These are phyloP conservation scores for Phytophthora pisi DNA, from an alignment of 352 stramenopile species.

Conservation along the genomic window DNA sequence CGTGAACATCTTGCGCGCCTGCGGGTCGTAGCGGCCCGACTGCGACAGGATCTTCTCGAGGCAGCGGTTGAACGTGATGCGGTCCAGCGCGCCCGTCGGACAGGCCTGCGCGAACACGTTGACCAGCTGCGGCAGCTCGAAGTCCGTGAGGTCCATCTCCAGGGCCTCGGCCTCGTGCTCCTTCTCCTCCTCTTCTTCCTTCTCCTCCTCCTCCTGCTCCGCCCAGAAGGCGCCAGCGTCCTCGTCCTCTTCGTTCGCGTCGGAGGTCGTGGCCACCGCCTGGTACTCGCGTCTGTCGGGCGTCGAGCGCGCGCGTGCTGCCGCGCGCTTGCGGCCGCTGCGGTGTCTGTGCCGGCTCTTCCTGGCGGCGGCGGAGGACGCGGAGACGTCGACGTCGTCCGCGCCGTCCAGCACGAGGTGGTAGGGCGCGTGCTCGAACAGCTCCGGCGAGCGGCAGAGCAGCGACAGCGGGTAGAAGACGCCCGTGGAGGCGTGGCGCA, in stretches of 20 bases:
- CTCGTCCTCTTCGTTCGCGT: conserved; percentile 34
- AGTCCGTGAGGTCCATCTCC: conserved; percentile 82
- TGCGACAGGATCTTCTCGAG: conserved; percentile 87
- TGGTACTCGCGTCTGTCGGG: conserved; percentile 23
- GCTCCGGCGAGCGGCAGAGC: conserved; percentile 49
- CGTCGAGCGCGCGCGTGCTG: conserved; percentile 9
- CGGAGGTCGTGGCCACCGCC: conserved; percentile 27
- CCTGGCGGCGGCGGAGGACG: neutral
- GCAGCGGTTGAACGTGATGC: conserved; percentile 66
- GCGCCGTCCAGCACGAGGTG: conserved; percentile 45
- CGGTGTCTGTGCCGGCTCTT: conserved; percentile 19
- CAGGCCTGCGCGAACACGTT: conserved; percentile 84
- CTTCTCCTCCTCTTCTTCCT: conserved; percentile 26
- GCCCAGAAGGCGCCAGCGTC: conserved; percentile 8
- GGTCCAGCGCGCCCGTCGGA: conserved; percentile 73
- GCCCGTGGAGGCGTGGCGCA: conserved; percentile 33
- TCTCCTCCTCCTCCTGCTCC: conserved; percentile 10
- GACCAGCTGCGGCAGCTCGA: conserved; percentile 83
- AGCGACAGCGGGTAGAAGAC: conserved; percentile 80
- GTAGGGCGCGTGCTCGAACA: conserved; percentile 59
- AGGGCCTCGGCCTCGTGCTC: conserved; percentile 1
- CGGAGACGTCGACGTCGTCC: neutral
- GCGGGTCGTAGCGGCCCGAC: conserved; percentile 75
- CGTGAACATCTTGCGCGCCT: conserved; percentile 75
- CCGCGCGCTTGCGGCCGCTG: conserved; percentile 24